These are phyloP conservation scores for Cystobasidiaceae sp. DNA, from an alignment of 1,284 basidiomycete genomes.

Conservation along the genomic window DNA sequence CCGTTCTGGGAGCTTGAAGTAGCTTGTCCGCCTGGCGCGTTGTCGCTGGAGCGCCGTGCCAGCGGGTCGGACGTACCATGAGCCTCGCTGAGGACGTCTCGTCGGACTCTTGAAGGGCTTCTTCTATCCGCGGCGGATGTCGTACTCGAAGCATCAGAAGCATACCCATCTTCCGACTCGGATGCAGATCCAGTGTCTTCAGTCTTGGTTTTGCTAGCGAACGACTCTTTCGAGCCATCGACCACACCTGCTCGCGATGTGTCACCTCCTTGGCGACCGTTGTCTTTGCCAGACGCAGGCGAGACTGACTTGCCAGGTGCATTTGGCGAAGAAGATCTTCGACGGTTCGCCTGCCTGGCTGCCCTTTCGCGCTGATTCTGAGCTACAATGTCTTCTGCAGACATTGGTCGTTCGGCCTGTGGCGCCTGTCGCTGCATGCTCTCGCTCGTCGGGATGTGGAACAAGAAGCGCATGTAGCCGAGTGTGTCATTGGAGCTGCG, in stretches of 20 bases:
- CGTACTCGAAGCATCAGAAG: not conserved
- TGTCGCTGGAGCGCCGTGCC: no score
- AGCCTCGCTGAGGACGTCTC: not conserved
- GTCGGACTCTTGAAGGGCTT: not conserved
- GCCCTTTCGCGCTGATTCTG: constrained; percentile 10
- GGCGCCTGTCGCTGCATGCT: constrained; percentile 15
- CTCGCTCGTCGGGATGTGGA: constrained; percentile 14
- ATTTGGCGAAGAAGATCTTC: no score
- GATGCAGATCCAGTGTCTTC: not conserved
- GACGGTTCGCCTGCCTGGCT: not conserved
- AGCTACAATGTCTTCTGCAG: constrained; percentile 14
- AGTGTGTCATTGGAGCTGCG: constrained; percentile 1
- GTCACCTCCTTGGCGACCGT: not conserved
- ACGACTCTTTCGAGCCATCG: no score
- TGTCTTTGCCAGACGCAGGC: not conserved
- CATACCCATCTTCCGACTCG: constrained; percentile 11
- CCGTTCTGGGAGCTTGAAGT: no score
- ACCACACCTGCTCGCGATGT: not conserved
- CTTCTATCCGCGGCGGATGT: not conserved
- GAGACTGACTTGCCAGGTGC: no score
- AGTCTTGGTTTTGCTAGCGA: not conserved
- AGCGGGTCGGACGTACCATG: not conserved
- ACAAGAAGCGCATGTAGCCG: constrained; percentile 23
- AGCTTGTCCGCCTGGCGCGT: not conserved
- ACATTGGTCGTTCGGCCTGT: not conserved